A percentile compares a stretch with the other conserved stretches of the same genome.
Conservation (phyloP, 2,329 filamentous ascomycete genomes). For the Talaromyces sp. region DNA sequence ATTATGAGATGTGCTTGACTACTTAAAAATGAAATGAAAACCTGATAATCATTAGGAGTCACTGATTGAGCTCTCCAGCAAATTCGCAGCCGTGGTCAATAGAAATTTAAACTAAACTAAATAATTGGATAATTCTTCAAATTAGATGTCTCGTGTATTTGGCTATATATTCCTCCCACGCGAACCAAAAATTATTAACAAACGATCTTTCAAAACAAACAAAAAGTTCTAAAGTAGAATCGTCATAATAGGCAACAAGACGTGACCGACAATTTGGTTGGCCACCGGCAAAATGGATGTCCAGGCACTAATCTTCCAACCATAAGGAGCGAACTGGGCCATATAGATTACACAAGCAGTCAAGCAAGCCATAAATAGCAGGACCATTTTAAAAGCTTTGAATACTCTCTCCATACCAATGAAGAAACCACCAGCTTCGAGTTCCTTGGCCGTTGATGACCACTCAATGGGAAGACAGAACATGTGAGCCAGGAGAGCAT, state of each 20-base stretch:
- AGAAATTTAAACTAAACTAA: background rate
- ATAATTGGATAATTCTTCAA: background rate
- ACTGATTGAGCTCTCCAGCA: background rate
- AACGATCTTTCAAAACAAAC: background rate
- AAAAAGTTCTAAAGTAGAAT: constrained; percentile 14
- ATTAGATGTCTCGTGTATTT: background rate
- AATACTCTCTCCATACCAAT: constrained; percentile 77
- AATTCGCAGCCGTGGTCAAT: background rate
- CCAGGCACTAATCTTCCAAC: constrained; percentile 18
- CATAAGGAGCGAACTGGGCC: constrained; percentile 13
- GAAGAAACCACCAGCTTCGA: constrained; percentile 74
- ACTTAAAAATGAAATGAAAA: background rate
- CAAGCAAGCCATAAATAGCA: constrained; percentile 19
- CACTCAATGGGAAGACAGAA: constrained; percentile 83
- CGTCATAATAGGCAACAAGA: constrained; percentile 16
- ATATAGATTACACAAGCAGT: constrained; percentile 16
- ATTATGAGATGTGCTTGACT: background rate
- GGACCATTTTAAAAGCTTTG: constrained; percentile 67
- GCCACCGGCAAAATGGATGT: constrained; percentile 18
- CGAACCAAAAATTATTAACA: background rate
- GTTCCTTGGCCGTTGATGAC: constrained; percentile 80
- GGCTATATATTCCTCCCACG: background rate
- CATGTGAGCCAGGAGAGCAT: constrained; percentile 78
- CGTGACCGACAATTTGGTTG: constrained; percentile 20
- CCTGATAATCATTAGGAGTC: background rate